Percentiles rank a stretch among this genome's conserved stretches.
Conservation (phyloP, 768 basidiomycete species). For the Suillus fuscotomentosus region DNA sequence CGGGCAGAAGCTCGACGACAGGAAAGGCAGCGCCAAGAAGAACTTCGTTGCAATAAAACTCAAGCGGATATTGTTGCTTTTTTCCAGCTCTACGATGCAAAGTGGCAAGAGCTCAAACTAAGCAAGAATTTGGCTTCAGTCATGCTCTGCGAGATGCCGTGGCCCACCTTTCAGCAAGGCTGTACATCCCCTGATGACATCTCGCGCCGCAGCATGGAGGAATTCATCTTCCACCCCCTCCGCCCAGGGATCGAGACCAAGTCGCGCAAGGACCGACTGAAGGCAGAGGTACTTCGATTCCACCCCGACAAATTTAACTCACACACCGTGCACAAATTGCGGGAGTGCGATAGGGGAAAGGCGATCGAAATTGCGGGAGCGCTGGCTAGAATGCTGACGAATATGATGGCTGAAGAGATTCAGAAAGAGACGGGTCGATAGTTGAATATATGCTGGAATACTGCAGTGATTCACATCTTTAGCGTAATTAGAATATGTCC, state of each 20-base stretch:
- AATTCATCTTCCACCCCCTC: constrained; percentile 41
- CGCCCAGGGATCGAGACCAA: constrained; percentile 30
- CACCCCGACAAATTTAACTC: constrained; percentile 55
- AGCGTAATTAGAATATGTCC: background rate
- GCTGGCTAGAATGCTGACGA: constrained; percentile 41
- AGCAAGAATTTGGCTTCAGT: constrained; percentile 17
- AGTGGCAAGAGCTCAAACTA: constrained; percentile 36
- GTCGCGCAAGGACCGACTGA: constrained; percentile 34
- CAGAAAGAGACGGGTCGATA: background rate
- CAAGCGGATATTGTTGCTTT: constrained; percentile 10
- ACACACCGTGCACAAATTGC: constrained; percentile 35
- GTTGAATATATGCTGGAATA: background rate
- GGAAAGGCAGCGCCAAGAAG: constrained; percentile 11
- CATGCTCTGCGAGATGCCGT: constrained; percentile 38
- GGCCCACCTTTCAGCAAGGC: constrained; percentile 37
- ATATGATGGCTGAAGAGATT: constrained; percentile 27
- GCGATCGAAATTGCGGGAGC: constrained; percentile 37
- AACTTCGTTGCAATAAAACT: constrained; percentile 9
- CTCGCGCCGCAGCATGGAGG: constrained; percentile 30
- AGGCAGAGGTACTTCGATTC: constrained; percentile 48
- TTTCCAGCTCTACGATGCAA: constrained; percentile 30
- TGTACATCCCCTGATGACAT: constrained; percentile 28
- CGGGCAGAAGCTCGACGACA: constrained; percentile 6
- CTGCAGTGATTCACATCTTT: background rate
- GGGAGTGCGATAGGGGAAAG: constrained; percentile 27